Conservation (phyloP, 352 stramenopile genomes). For the Phytophthora pini region DNA sequence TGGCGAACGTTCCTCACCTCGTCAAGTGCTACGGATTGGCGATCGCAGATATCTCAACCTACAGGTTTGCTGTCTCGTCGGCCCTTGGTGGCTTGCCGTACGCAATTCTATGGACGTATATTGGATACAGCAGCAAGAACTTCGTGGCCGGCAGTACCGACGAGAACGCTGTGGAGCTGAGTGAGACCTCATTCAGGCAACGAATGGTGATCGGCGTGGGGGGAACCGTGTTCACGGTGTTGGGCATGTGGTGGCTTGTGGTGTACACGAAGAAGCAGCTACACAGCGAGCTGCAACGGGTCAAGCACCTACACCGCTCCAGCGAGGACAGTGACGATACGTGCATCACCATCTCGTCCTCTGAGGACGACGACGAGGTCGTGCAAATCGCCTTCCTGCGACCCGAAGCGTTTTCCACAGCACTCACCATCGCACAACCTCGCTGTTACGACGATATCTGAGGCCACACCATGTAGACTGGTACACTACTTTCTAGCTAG, state of each 20-base stretch:
- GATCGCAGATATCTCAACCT: slow-evolving; percentile 63
- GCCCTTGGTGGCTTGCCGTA: slow-evolving; percentile 60
- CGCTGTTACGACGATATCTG: slow-evolving; percentile 34
- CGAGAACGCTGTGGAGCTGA: slow-evolving; percentile 16
- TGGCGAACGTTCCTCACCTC: slow-evolving; percentile 73
- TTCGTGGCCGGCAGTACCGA: slow-evolving; percentile 34
- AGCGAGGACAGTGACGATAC: slow-evolving; percentile 36
- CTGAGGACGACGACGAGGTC: slow-evolving; percentile 32
- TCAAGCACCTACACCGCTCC: slow-evolving; percentile 40
- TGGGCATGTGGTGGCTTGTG: slow-evolving; percentile 58
- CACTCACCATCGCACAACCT: slow-evolving; percentile 22
- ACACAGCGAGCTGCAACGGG: slow-evolving; percentile 38
- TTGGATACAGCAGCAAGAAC: slow-evolving; percentile 63
- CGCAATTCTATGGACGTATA: slow-evolving; percentile 69
- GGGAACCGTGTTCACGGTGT: slow-evolving; percentile 44
- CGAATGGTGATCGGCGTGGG: slow-evolving; percentile 39
- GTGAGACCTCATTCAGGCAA: slow-evolving; percentile 27
- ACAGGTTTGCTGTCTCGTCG: slow-evolving; percentile 64
- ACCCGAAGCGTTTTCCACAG: slow-evolving; percentile 24
- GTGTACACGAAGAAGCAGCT: slow-evolving; percentile 59
- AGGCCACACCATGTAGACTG: slow-evolving; percentile 8
- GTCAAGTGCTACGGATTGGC: slow-evolving; percentile 82
- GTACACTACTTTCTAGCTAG: slow-evolving; percentile 27
- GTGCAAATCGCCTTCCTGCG: slow-evolving; percentile 25
- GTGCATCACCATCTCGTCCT: slow-evolving; percentile 39